Percentiles rank a stretch among this genome's conserved stretches.
Evolutionary conservation across 768 basidiomycete species (phyloP).

Genomic region (Boletus bicolor): DNA sequence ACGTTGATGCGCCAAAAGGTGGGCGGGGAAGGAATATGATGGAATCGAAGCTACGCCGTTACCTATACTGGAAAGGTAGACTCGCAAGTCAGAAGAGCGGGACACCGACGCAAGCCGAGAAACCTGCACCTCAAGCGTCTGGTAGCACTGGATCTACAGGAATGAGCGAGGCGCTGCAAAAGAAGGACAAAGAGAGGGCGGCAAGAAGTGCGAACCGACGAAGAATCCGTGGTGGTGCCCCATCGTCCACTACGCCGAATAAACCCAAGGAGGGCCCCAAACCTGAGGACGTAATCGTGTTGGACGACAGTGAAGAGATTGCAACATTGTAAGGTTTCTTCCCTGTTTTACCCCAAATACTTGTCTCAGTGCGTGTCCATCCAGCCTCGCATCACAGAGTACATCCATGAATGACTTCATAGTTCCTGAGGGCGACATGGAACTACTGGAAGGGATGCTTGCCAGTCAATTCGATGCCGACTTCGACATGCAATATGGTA

Average conservation of each 20-base stretch:
- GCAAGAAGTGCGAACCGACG: constrained; percentile 63
- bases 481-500: constrained; percentile 77
- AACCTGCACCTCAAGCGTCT: constrained; percentile 13
- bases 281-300: constrained; percentile 8
- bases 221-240: constrained; percentile 73
- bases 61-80: constrained; percentile 80
- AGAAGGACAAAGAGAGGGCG: constrained; percentile 66
- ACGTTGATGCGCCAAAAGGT: constrained; percentile 55
- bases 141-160: constrained; percentile 19
- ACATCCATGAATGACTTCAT: constrained; percentile 12
- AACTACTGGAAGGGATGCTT: constrained; percentile 24
- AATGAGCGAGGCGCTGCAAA: constrained; percentile 71
- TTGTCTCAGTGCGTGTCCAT: background rate
- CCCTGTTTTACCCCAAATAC: background rate
- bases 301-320: constrained; percentile 39
- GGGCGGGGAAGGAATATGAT: constrained; percentile 74
- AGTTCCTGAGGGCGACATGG: constrained; percentile 20
- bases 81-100: constrained; percentile 25
- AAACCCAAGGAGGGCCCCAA: constrained; percentile 9
- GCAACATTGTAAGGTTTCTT: constrained; percentile 52
- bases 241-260: constrained; percentile 16
- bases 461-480: constrained; percentile 43
- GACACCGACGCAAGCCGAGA: background rate
- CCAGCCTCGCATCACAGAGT: constrained; percentile 22
- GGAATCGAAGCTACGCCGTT: constrained; percentile 64